Evolutionary conservation across 1,139 yeast species (phyloP), one percentile per base, ranked within the genome.

Genomic region (Sugiyamaella neomexicana): DNA sequence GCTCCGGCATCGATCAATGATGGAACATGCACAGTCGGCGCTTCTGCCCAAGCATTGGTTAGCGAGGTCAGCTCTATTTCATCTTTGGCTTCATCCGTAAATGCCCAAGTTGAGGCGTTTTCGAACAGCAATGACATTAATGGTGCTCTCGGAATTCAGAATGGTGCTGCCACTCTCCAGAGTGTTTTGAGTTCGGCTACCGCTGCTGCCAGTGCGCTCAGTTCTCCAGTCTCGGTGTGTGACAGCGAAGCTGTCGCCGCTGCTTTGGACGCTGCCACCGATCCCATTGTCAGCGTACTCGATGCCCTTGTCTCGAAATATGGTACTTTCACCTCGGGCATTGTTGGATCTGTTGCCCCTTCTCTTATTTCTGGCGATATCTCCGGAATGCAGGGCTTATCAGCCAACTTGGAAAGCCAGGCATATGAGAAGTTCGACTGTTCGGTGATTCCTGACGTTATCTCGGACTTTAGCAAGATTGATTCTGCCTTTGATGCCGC

Each of bases 341-440:
- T 44, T 2, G 48, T 44, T 36, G 48, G 48, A 2, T 32, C 48
- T 15, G 48, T 44, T 15, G 39, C 40, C 8, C 31, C 39, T 17
- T 12, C 7, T 12, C 37, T 34, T 15, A 34, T 44, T 2, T 36
- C 48, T 5, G 37, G 40, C 7, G 53, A 49, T 32, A 25, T 49
- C 12, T 10, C 32, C 3, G 39, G 17, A 4, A 34, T 54, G 36
- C 57, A 54, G 40, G 39, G 31, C 6, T 31, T 23, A n/a, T 34
- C 54, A 10, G 50, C 41, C n/a, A 25, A 36, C 5, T 40, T 54
- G 36, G 57, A 54, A 32, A 10, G 39, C n/a, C 41, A 32, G 4
- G 52, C 52, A 4, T 54, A 46, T 42, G 36, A 15, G 4, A 47
- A 43, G 49, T 38, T 54, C 13, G 41, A 46, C 32, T 54, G 57